These are phyloP conservation scores for Flaveria sonorensis DNA, from an alignment of 129 eudicot genomes.

Conservation along the genomic window DNA sequence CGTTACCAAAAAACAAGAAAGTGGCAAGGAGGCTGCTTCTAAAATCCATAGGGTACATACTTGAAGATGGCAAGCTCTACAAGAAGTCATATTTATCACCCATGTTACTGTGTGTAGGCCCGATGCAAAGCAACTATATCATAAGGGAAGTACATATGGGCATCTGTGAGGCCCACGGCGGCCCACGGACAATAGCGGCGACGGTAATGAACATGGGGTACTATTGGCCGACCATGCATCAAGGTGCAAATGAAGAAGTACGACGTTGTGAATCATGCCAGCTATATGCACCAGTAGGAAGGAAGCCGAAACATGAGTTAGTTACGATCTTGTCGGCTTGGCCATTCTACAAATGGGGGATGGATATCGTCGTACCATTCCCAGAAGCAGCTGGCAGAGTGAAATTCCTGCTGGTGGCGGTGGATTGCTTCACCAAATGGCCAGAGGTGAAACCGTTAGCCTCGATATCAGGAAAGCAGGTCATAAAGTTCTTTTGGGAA, in stretches of 20 bases:
- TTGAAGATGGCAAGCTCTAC: background rate
- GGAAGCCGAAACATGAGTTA: background rate
- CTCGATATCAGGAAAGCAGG: background rate
- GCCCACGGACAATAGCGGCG: background rate
- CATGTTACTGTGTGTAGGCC: background rate
- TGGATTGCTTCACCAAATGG: constrained; percentile 2
- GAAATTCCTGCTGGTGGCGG: background rate
- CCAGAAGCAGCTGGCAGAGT: background rate
- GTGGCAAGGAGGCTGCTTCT: background rate
- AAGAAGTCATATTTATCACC: background rate
- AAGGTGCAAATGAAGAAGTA: background rate
- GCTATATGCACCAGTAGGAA: background rate
- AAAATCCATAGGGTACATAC: background rate
- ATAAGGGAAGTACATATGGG: background rate
- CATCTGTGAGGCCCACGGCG: background rate
- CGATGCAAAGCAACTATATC: background rate
- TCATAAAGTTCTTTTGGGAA: background rate
- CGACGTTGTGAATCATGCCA: background rate
- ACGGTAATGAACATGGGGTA: background rate
- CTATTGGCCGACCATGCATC: background rate
- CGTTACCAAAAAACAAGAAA: background rate
- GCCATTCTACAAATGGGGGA: constrained; percentile 1
- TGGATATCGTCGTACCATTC: background rate
- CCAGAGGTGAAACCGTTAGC: background rate
- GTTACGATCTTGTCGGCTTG: background rate